Conservation (phyloP, 2,329 filamentous ascomycete genomes). For the Fusarium neocosmosporiellum region DNA sequence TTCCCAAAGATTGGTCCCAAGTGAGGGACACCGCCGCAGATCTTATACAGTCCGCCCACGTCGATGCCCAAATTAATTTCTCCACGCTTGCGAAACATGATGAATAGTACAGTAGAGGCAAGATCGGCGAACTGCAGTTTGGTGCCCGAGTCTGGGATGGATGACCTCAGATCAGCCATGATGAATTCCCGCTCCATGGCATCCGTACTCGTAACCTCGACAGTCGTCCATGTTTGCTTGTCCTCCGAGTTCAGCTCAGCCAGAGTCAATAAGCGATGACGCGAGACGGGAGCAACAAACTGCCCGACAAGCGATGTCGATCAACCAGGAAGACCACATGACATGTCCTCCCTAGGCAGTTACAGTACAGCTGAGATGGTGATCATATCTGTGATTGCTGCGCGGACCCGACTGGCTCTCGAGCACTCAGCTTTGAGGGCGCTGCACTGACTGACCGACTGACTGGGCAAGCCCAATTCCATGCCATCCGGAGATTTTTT, state of each 20-base stretch:
- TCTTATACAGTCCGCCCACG: conserved; percentile 17
- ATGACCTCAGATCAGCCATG: conserved; percentile 7
- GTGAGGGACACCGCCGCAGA: not conserved
- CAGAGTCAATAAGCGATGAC: not conserved
- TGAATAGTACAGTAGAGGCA: not conserved
- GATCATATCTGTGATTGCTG: not conserved
- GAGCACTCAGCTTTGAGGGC: conserved; percentile 9
- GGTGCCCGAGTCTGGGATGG: not conserved
- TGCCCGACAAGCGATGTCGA: conserved; percentile 13
- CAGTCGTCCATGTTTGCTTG: not conserved
- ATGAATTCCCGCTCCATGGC: not conserved
- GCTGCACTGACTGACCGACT: not conserved
- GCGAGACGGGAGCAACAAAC: not conserved
- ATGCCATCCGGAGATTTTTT: conserved; percentile 17
- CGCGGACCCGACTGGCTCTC: not conserved
- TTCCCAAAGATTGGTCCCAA: not conserved
- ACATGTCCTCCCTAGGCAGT: not conserved
- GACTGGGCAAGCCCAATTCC: not conserved
- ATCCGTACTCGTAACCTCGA: not conserved
- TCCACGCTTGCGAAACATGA: not conserved
- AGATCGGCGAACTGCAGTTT: conserved; percentile 17
- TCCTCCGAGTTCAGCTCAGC: not conserved
- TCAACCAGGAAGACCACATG: conserved; percentile 1
- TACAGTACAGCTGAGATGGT: conserved; percentile 1
- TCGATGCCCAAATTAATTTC: conserved; percentile 23